Evolutionary conservation across 306 rosid species (phyloP).

Genomic region (Castanospermum australe): DNA sequence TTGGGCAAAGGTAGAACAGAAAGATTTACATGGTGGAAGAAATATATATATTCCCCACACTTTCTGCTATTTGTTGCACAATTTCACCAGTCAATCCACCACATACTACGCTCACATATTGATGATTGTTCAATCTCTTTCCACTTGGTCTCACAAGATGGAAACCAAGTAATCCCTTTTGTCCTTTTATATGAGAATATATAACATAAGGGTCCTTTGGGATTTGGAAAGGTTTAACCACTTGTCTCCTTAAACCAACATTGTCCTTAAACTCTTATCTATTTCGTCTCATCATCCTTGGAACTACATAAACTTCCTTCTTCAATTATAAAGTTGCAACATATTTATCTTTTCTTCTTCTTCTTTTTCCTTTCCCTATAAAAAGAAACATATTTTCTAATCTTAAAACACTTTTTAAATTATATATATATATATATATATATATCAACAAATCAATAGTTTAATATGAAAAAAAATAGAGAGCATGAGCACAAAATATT

Average conservation of each 20-base stretch:
- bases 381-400: not conserved
- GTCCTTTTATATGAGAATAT: slow-evolving; percentile 25
- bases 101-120: slow-evolving; percentile 36
- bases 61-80: slow-evolving; percentile 4
- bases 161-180: slow-evolving; percentile 45
- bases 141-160: slow-evolving; percentile 42
- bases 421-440: no score
- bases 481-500: no score
- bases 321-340: not conserved
- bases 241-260: not conserved
- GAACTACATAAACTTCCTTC: not conserved
- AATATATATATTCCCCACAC: slow-evolving; percentile 43
- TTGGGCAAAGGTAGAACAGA: slow-evolving; percentile 27
- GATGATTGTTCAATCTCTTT: slow-evolving; percentile 32
- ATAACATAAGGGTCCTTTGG: not conserved
- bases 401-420: no score
- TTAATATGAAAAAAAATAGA: no score
- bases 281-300: not conserved
- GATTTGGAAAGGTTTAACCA: slow-evolving; percentile 10
- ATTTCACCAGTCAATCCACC: slow-evolving; percentile 39
- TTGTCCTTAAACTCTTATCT: slow-evolving; percentile 20
- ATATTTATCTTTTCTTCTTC: not conserved
- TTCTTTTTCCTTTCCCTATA: not conserved
- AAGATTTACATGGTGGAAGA: slow-evolving; percentile 43
- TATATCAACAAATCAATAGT: no score